phyloP scores from a whole-genome alignment of 139 green algal genomes.

The Microglena sp. region DNA sequence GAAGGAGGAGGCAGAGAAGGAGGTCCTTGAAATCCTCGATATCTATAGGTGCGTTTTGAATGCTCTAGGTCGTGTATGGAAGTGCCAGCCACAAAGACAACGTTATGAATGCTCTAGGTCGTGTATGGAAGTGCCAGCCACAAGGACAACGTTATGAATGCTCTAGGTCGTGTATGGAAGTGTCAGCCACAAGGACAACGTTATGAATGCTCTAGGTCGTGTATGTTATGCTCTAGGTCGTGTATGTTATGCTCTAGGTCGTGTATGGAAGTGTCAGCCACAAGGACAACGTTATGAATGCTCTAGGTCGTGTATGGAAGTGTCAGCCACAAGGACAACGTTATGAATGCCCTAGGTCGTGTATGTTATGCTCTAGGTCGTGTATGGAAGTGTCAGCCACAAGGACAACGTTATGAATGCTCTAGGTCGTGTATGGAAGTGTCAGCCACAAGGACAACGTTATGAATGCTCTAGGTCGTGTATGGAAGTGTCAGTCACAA shows the following conservation, averaged over 20 bases:
- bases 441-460: no score
- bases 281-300: no score
- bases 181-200: no score
- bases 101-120: neutral
- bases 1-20: slow-evolving; percentile 74
- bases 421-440: neutral
- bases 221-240: no score
- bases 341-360: no score
- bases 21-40: slow-evolving; percentile 93
- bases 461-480: neutral
- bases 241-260: no score
- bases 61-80: neutral
- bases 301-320: no score
- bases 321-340: no score
- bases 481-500: neutral
- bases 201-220: neutral
- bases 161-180: neutral
- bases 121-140: neutral
- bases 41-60: slow-evolving; percentile 54
- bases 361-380: no score
- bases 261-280: neutral
- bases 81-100: no score
- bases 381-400: no score
- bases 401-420: neutral
- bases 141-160: neutral